These are phyloP conservation scores for Suillus subluteus DNA, from an alignment of 768 basidiomycete species.

Conservation along the genomic window DNA sequence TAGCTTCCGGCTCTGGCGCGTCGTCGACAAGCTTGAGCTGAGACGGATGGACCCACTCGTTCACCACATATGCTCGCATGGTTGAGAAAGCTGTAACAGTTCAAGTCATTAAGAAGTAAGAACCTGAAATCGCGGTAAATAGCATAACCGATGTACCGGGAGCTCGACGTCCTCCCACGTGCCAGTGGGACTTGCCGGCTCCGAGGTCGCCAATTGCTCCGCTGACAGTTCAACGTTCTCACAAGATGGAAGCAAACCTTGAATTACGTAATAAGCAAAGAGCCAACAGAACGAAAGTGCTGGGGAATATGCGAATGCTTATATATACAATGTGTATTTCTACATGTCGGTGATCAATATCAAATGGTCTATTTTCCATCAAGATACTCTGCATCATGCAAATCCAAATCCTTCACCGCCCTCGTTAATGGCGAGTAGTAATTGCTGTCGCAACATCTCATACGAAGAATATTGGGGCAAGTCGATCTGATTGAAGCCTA, in stretches of 20 bases:
- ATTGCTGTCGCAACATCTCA: constrained; percentile 91
- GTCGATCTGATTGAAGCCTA: constrained; percentile 94
- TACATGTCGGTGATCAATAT: constrained; percentile 30
- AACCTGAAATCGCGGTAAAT: neutral
- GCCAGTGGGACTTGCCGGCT: too few species aligned
- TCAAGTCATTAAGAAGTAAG: neutral
- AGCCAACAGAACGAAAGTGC: neutral
- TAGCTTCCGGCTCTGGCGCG: constrained; percentile 56
- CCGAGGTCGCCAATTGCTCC: too few species aligned
- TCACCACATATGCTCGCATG: constrained; percentile 83
- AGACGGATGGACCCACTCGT: constrained; percentile 69
- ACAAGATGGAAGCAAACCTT: neutral
- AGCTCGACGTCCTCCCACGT: too few species aligned
- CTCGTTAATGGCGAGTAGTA: constrained; percentile 92
- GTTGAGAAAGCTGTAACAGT: constrained; percentile 9
- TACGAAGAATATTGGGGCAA: constrained; percentile 95
- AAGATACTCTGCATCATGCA: constrained; percentile 38
- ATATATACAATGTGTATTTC: constrained; percentile 41
- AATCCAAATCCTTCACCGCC: constrained; percentile 97
- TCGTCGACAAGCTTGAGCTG: constrained; percentile 56
- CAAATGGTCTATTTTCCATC: constrained; percentile 13
- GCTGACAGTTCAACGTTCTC: too few species aligned
- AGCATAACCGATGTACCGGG: neutral
- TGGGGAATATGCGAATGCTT: constrained; percentile 22
- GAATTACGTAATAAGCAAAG: neutral